Base-by-base conservation (phyloP, 1,284 basidiomycete genomes). In the Pseudozyma sp. region DNA sequence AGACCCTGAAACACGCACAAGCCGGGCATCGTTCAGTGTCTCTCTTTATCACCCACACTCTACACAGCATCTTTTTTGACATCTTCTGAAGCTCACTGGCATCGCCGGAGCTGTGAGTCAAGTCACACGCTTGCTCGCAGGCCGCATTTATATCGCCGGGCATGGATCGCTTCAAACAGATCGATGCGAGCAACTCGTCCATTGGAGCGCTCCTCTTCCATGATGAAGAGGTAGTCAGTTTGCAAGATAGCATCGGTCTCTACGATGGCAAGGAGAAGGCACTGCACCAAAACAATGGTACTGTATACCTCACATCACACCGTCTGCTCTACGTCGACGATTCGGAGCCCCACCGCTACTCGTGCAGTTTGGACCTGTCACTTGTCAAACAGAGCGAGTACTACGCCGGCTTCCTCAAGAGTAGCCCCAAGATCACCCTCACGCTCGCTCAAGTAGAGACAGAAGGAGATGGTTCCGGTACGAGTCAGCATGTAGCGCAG, bases 401-500 rank as follows among this genome's bases (percentile, higher is more conserved):
- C 86, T 98, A 97, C 83, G 91, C 91, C 3, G 95, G 96, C 3
- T 91, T 99, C 68, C 92, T 98, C 87, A 92, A 90, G 61, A 95
- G 93, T 21, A 94, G 92, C 0, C 83, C 96, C 5, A 99, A 99
- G 86, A 89, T 97, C 68, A 95, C 94, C 0, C 86, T 97, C n/a
- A 54, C 62, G 16, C 60, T 80, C n/a, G 65, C 68, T 38, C 61
- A 59, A 52, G 45, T 39, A 12, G 61, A 70, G 11, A 14, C 40
- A 4, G 73, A 67, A 59, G 75, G 60, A 59, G 49, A 55, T 56
- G 18, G 43, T 47, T n/a, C 13, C 48, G n/a, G 36, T 9, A 52
- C 48, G 21, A 42, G 9, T 19, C 51, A 49, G 18, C 57, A n/a
- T n/a, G 54, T 48, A 63, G 85, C 55, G 69, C 13, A 8, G 11